Base-by-base conservation (phyloP, 2,329 filamentous ascomycete species). In the Chaetomiaceae sp. region DNA sequence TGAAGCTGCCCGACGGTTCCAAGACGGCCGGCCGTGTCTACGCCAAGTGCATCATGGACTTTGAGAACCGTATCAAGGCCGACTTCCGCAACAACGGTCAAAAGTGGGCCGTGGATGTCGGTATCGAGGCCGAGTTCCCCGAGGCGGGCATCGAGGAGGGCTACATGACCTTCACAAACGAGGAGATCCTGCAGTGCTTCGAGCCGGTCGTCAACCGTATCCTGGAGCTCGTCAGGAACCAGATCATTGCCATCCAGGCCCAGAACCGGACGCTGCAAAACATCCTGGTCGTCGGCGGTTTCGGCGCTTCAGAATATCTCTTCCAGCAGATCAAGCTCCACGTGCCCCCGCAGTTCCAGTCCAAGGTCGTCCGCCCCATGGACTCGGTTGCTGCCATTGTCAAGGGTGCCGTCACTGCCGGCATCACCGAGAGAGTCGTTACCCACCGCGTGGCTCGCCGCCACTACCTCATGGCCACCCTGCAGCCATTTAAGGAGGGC, bases 271-370 rank as follows among this genome's bases (percentile, higher is more conserved):
- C 87, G 31, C 75, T 99, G 50, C 92, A 97, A 77, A 97, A 96
- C 67, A 93, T 99, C 48, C 76, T 99, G 55, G 91, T 99, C 7
- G 93, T 99, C 9, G 93, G 93, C 77, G 93, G 93, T 61, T 99
- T 99, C 67, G 93, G 93, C 73, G 93, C 92, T 25, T 97, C 92
- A 7, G 93, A 99, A 72, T 97, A 97, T 68, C 85, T 99, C 54
- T 99, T 97, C 82, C 92, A 97, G 71, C 93, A 99, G 71, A 97
- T 99, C 76, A 96, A 96, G 72, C 84, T 97, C 40, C 93, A 97
- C 67, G 93, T 99, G 2, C 93, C 93, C 33, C 93, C 93, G 9
- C 93, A 97, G 68, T 99, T 96, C 77, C 92, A 97, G 74, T 86
- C 89, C 68, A 97, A 97, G 79, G 93, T 97, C 42, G 92, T 99